Percentiles rank a stretch among this genome's conserved stretches.
Evolutionary conservation across 257 asterid species (phyloP).

Genomic region (Nicotiana obtusifolia): DNA sequence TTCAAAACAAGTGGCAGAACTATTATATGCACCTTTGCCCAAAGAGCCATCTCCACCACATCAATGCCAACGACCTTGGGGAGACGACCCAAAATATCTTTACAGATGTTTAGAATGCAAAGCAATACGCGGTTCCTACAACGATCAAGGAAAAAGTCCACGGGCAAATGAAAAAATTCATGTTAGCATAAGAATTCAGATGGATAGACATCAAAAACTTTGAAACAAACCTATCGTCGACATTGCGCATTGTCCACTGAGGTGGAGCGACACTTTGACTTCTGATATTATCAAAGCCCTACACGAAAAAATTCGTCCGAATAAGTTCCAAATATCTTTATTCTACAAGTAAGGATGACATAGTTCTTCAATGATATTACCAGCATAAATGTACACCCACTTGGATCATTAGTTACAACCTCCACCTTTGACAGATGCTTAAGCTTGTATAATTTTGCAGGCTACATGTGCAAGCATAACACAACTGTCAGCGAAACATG

Average conservation of each 20-base stretch:
- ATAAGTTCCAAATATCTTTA: slow-evolving; percentile 4
- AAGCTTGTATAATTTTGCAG: slow-evolving; percentile 85
- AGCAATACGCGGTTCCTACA: slow-evolving; percentile 79
- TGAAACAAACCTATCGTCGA: slow-evolving; percentile 72
- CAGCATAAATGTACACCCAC: slow-evolving; percentile 96
- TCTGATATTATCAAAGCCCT: slow-evolving; percentile 97
- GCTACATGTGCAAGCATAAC: slow-evolving; percentile 30
- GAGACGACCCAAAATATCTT: slow-evolving; percentile 70
- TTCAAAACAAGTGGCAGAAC: slow-evolving; percentile 9
- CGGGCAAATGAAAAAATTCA: neutral
- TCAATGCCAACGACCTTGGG: slow-evolving; percentile 97
- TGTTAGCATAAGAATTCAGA: neutral
- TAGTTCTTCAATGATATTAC: slow-evolving; percentile 29
- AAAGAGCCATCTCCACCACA: slow-evolving; percentile 99
- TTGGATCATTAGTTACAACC: slow-evolving; percentile 88
- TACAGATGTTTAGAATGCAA: slow-evolving; percentile 76
- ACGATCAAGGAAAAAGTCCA: slow-evolving; percentile 9
- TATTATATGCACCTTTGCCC: slow-evolving; percentile 86
- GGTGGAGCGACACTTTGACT: slow-evolving; percentile 97
- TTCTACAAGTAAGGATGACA: neutral
- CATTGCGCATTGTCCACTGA: slow-evolving; percentile 98
- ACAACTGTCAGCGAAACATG: neutral
- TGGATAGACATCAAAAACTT: neutral
- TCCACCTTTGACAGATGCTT: slow-evolving; percentile 96
- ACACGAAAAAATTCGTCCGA: slow-evolving; percentile 19